These are phyloP conservation scores for Phytophthora nicotianae DNA, from an alignment of 352 stramenopile genomes.

Conservation along the genomic window DNA sequence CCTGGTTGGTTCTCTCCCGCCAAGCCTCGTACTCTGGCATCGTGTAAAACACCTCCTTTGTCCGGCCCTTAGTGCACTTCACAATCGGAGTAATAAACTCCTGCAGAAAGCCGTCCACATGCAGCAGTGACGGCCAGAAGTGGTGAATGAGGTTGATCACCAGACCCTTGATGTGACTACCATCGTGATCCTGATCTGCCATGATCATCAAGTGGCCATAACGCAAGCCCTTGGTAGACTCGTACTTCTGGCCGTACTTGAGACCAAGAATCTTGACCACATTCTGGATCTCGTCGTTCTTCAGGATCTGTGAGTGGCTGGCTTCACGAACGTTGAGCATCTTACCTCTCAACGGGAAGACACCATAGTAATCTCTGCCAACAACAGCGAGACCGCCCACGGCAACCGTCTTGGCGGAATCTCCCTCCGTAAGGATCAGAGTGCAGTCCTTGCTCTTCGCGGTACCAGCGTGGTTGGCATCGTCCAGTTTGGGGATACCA, in stretches of 20 bases:
- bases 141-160: slow-evolving; percentile 99
- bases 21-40: slow-evolving; percentile 97
- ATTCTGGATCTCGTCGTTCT: slow-evolving; percentile 98
- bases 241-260: slow-evolving; percentile 95
- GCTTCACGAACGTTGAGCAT: slow-evolving; percentile 99
- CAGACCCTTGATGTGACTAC: slow-evolving; percentile 99
- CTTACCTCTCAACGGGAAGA: slow-evolving; percentile 98
- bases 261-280: slow-evolving; percentile 97
- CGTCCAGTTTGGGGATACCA: slow-evolving; percentile 97
- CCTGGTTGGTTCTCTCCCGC: slow-evolving; percentile 86
- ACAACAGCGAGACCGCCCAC: slow-evolving; percentile 97
- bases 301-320: slow-evolving; percentile 94
- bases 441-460: slow-evolving; percentile 93
- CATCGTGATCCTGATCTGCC: slow-evolving; percentile 99
- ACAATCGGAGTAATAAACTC: slow-evolving; percentile 98
- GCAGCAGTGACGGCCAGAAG: slow-evolving; percentile 97
- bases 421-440: slow-evolving; percentile 99
- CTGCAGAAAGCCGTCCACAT: slow-evolving; percentile 89
- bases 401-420: slow-evolving; percentile 98
- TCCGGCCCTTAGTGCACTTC: slow-evolving; percentile 93
- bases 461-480: slow-evolving; percentile 96
- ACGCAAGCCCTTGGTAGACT: slow-evolving; percentile 86
- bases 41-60: slow-evolving; percentile 95
- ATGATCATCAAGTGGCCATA: slow-evolving; percentile 99
- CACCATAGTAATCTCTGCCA: slow-evolving; percentile 95